Base-by-base conservation (phyloP, 2,329 filamentous ascomycete species). In the Arthrobotrys musiformis region DNA sequence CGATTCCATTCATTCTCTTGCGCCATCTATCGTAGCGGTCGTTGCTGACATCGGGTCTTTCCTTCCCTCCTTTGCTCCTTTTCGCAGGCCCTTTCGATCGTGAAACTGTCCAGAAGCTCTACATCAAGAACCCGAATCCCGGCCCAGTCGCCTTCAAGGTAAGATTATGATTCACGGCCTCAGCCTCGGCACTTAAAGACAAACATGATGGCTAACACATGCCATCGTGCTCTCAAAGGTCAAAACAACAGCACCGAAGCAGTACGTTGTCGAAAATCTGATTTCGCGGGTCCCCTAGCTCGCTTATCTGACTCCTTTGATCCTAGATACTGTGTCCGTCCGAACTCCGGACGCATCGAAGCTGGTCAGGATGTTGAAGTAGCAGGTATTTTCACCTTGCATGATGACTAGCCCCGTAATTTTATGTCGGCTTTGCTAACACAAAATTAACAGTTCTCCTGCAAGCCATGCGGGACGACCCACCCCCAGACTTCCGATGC, bases 181-280 rank as follows among this genome's bases (percentile, higher is more conserved):
- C 19, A 35, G 50, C 30, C 44, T 46, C 58, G 37, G 22, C 60
- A 52, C 37, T 24, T 52, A n/a, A n/a, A 54, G 19, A 26, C 22
- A 40, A 6, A 7, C 30, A 30, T 33, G 3, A 37, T 44, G 6
- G 24, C 79, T 81, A 78, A 81, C 73, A 40, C 2, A 33, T 40
- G 68, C 44, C 44, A 35, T 46, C 67, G 48, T 50, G 7, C 44
- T 72, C 46, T 35, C 9, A 17, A 81, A 97, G 93, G 95, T 99
- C 85, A 99, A 99, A 90, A 99, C 95, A 58, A 99, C 95, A 79
- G 95, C 95, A 60, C 95, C 95, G 35, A 98, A 98, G 86, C 95
- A 98, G 94, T 99, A 92, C 83, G 91, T 85, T 78, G 68, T 81
- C 60, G n/a, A 64, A 60, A 40, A 70, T 68, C 44, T 73, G 66